These are phyloP conservation scores for Nematodospora anomalae DNA, from an alignment of 1,139 yeast species.

Conservation along the genomic window DNA sequence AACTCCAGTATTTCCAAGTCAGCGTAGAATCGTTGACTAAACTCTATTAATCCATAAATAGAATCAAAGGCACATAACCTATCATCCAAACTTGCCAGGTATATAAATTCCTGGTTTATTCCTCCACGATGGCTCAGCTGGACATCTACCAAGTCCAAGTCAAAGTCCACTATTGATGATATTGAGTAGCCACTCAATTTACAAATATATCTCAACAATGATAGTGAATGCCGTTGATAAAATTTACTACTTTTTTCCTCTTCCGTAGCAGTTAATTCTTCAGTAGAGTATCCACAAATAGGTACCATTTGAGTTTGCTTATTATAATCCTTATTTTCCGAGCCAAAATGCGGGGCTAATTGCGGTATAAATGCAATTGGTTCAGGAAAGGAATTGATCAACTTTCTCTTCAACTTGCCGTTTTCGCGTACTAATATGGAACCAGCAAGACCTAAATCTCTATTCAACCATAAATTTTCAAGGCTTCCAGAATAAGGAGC, in stretches of 20 bases:
- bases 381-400: conserved; percentile 58
- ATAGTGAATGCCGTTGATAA: conserved; percentile 57
- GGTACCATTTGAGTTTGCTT: conserved; percentile 65
- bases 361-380: conserved; percentile 68
- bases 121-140: conserved; percentile 66
- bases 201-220: conserved; percentile 56
- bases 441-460: conserved; percentile 71
- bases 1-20: conserved; percentile 23
- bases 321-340: conserved; percentile 53
- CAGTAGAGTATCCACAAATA: conserved; percentile 48
- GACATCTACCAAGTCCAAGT: conserved; percentile 63
- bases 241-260: conserved; percentile 65
- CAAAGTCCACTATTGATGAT: conserved; percentile 56
- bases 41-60: conserved; percentile 49
- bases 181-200: conserved; percentile 47
- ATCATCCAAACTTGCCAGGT: conserved; percentile 68
- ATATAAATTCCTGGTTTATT: conserved; percentile 56
- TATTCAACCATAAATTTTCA: conserved; percentile 58
- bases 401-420: conserved; percentile 35
- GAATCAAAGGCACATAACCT: conserved; percentile 66
- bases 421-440: conserved; percentile 46
- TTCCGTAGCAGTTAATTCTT: conserved; percentile 45
- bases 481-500: conserved; percentile 67
- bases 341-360: conserved; percentile 67
- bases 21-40: conserved; percentile 18